These are phyloP conservation scores for Nicotiana paniculata DNA, from an alignment of 257 asterid genomes.

Conservation along the genomic window DNA sequence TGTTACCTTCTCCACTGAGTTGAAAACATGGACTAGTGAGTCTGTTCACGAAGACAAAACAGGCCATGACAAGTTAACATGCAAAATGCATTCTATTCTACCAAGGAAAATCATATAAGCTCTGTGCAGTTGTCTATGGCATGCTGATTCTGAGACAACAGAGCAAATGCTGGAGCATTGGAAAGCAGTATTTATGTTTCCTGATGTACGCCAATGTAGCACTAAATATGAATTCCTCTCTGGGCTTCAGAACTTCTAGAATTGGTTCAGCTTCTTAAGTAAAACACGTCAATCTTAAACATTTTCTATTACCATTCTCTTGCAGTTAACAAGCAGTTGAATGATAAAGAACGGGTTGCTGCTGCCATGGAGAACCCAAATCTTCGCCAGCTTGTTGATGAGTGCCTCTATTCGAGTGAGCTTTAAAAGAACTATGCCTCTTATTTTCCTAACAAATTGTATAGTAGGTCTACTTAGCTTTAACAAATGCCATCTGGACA, in stretches of 20 bases:
- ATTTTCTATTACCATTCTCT: background rate
- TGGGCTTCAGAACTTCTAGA: background rate
- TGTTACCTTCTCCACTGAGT: background rate
- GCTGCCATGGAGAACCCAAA: constrained; percentile 93
- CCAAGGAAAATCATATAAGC: background rate
- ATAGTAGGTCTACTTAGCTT: constrained; percentile 11
- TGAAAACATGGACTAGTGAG: background rate
- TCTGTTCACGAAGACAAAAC: background rate
- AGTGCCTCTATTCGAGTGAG: constrained; percentile 77
- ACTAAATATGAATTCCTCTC: background rate
- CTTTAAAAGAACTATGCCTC: constrained; percentile 29
- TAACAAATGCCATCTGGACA: background rate
- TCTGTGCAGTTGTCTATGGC: background rate
- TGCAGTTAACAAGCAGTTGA: constrained; percentile 86
- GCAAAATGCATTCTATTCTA: background rate
- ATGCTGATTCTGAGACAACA: background rate
- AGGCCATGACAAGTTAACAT: background rate
- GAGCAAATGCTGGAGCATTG: background rate
- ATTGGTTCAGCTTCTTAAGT: background rate
- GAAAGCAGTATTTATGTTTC: background rate
- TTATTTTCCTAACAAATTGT: constrained; percentile 21
- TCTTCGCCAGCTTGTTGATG: constrained; percentile 91
- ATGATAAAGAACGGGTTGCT: constrained; percentile 90
- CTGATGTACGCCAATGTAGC: background rate
- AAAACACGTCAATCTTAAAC: background rate